Conservation (phyloP, 192 early-diverging fungal genomes). For the Podila horticola region DNA sequence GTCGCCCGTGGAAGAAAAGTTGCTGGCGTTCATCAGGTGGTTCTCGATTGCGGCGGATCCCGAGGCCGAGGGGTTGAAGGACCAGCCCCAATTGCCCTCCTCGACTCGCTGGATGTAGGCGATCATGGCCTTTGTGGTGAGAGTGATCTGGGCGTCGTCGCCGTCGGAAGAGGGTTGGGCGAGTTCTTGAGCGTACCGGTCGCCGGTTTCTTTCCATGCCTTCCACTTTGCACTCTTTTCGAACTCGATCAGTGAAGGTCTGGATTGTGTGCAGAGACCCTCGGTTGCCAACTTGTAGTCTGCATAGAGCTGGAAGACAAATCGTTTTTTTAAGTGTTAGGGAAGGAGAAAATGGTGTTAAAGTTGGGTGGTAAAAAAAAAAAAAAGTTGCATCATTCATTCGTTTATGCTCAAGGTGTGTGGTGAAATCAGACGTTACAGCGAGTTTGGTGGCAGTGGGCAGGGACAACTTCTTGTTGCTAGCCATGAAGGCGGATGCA, state of each 20-base stretch:
- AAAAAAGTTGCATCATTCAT: not conserved
- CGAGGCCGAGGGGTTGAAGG: slow-evolving; percentile 14
- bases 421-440: slow-evolving; percentile 7
- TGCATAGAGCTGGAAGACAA: slow-evolving; percentile 45
- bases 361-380: not conserved
- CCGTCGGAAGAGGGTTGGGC: slow-evolving; percentile 2
- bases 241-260: slow-evolving; percentile 54
- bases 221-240: slow-evolving; percentile 56
- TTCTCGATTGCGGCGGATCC: not conserved
- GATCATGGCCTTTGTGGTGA: slow-evolving; percentile 24
- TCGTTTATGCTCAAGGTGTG: not conserved
- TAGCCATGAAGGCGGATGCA: slow-evolving; percentile 30
- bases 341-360: not conserved
- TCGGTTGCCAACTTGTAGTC: slow-evolving; percentile 54
- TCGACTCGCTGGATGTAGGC: slow-evolving; percentile 32
- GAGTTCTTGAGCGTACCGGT: slow-evolving; percentile 18
- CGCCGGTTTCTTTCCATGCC: slow-evolving; percentile 52
- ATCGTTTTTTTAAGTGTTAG: not conserved
- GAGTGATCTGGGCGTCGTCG: slow-evolving; percentile 18
- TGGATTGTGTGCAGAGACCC: slow-evolving; percentile 38
- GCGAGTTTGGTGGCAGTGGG: slow-evolving; percentile 31
- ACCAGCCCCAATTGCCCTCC: slow-evolving; percentile 47
- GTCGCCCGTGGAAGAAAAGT: slow-evolving; percentile 16
- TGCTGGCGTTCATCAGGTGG: not conserved
- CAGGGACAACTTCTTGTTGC: slow-evolving; percentile 19